Evolutionary conservation across 2,329 filamentous ascomycete genomes (phyloP), one percentile per base, ranked within the genome.

Genomic region (Hypoxylon sp.): DNA sequence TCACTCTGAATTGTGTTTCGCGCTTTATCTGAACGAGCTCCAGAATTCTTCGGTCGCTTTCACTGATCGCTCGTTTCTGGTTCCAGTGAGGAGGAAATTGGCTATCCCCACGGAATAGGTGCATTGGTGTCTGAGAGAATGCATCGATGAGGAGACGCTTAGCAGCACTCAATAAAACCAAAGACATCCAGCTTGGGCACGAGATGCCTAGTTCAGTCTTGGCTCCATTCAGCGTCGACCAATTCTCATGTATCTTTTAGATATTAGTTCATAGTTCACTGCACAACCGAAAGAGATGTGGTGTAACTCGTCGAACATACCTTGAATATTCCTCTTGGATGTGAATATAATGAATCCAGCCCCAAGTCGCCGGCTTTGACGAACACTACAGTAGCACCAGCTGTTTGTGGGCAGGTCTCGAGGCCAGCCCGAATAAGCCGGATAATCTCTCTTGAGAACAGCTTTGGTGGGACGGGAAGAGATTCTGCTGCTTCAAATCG

Each of bases 101-200:
- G n/a, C 14, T 12, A 16, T 12, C 12, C 6, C n/a, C 5, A 1
- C n/a, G 12, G 8, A 55, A 59, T 8, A 39, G 16, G 5, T 16
- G 1, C 16, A 30, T 14, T 14, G 48, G 56, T 11, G 63, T n/a
- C 30, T 71, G 61, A 9, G 19, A 37, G n/a, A 65, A 25, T 0
- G 51, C 59, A 37, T 66, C 53, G 11, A 45, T 14, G 19, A 69
- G 39, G 16, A 69, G 52, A n/a, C 54, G 51, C n/a, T 47, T 63
- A 2, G 53, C 34, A 14, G 56, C 37, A 45, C 16, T 34, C 2
- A 58, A 47, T 2, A 59, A 16, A 21, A 65, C 14, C 14, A 47
- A 39, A 0, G 37, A 14, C 37, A 27, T 21, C 14, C 14, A 5
- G 2, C 45, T 19, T 2, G 27, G 27, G 9, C 12, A 11, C 9